Conservation (phyloP, 2,329 filamentous ascomycete species). For the Aureobasidium sp. region DNA sequence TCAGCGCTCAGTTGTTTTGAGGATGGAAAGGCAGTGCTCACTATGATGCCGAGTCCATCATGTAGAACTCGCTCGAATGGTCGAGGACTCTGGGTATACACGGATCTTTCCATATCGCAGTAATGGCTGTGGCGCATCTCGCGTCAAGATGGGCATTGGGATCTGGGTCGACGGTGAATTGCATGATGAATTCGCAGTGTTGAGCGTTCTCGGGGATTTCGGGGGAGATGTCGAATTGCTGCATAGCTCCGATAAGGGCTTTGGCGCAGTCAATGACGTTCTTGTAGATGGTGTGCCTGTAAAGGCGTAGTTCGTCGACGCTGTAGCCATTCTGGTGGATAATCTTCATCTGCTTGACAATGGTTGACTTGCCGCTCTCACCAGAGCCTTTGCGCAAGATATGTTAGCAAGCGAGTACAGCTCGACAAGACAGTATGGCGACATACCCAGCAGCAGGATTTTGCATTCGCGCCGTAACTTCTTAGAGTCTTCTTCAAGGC, state of each 20-base stretch:
- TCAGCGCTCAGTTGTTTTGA: conserved; percentile 18
- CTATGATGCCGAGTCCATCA: conserved; percentile 99
- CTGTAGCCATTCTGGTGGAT: conserved; percentile 98
- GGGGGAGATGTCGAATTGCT: conserved; percentile 81
- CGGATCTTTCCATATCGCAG: conserved; percentile 83
- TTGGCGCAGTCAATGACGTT: conserved; percentile 97
- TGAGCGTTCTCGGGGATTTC: conserved; percentile 63
- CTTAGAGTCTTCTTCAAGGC: conserved; percentile 88
- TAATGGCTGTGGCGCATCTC: conserved; percentile 74
- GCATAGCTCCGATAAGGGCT: conserved; percentile 83
- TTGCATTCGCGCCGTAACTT: conserved; percentile 96
- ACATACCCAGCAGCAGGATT: conserved; percentile 84
- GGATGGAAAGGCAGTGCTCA: conserved; percentile 43
- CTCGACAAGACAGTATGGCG: background rate
- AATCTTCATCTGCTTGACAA: conserved; percentile 99
- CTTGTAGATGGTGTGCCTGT: conserved; percentile 95
- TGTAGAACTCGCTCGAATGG: conserved; percentile 93
- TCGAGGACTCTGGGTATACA: conserved; percentile 78
- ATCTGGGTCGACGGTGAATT: conserved; percentile 86
- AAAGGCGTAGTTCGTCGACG: conserved; percentile 85
- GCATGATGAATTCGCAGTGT: conserved; percentile 70
- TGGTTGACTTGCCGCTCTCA: conserved; percentile 97
- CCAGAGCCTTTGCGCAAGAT: conserved; percentile 65
- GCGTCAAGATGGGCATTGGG: conserved; percentile 77
- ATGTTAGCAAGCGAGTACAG: conserved; percentile 10